Evolutionary conservation across 1,284 basidiomycete species (phyloP), one percentile per base, ranked within the genome.

Genomic region (Agroathelia rolfsii): DNA sequence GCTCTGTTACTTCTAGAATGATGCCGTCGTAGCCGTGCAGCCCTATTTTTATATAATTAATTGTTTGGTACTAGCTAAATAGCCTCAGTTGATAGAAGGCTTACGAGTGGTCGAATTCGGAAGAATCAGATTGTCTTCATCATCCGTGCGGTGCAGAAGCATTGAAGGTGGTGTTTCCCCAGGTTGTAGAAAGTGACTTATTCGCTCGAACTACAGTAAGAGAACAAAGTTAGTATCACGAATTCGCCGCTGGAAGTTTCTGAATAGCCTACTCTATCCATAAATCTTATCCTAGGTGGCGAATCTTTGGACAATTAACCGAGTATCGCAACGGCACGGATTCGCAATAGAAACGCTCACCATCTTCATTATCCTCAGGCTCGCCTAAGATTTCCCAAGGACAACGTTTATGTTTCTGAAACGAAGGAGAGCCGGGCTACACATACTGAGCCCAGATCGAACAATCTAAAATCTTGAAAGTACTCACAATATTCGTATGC

Each of bases 401-500:
- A 55, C 88, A 92, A 12, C 87, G 76, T 47, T 89, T 85, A 49
- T 90, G 88, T 13, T 79, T 69, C 50, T 92, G 88, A 49, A 93
- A 93, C 24, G 87, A 56, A 1, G 87, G 79, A 1, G 87, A 80
- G 3, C 88, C 88, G 18, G 85, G 83, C 88, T 92, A 42, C 11
- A 23, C 24, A 21, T 26, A 23, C 34, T 6, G 18, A 14, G 21
- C 26, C 17, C 15, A 17, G 17, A 18, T 7, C 22, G 7, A 15
- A 35, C 15, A 24, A 30, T 5, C 22, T 7, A 26, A n/a, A 6
- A 33, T 33, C 4, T 38, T 26, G 10, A 17, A 17, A n/a, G 11
- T 28, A 54, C 81, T 51, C 46, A 89, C 88, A 39, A 89, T 72
- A 46, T 92, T 93, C 1, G 87, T 76, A 50, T 93, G 85, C 3